Percentiles rank a stretch among this genome's conserved stretches.
Conservation (phyloP, 192 early-diverging fungal genomes). For the Coemansia sp. region DNA sequence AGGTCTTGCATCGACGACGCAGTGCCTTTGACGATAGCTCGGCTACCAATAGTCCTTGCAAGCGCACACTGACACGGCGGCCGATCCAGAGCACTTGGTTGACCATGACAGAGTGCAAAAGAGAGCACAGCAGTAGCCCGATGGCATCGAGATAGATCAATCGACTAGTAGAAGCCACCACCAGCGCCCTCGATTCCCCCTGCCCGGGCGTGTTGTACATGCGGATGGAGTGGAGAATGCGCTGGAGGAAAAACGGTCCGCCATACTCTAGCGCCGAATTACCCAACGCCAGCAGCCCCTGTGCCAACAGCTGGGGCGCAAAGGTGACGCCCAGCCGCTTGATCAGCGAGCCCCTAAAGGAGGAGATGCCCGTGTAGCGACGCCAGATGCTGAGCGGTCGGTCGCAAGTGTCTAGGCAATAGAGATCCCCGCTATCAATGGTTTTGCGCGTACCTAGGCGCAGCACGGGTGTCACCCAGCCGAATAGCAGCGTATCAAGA, state of each 20-base stretch:
- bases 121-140: slow-evolving; percentile 58
- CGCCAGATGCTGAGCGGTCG: slow-evolving; percentile 51
- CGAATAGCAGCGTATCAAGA: slow-evolving; percentile 43
- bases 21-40: slow-evolving; percentile 71
- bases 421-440: slow-evolving; percentile 63
- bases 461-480: slow-evolving; percentile 66
- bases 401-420: slow-evolving; percentile 56
- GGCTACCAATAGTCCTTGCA: slow-evolving; percentile 60
- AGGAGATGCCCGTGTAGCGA: slow-evolving; percentile 8
- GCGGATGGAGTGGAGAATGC: slow-evolving; percentile 58
- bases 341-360: slow-evolving; percentile 19
- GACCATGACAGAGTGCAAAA: slow-evolving; percentile 50
- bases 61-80: slow-evolving; percentile 61
- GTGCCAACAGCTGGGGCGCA: slow-evolving; percentile 41
- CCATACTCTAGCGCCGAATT: slow-evolving; percentile 51
- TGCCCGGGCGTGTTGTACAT: slow-evolving; percentile 19
- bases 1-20: slow-evolving; percentile 56
- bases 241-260: slow-evolving; percentile 60
- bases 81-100: slow-evolving; percentile 71
- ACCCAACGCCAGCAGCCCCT: slow-evolving; percentile 42
- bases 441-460: slow-evolving; percentile 54
- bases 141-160: slow-evolving; percentile 57
- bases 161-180: neutral
- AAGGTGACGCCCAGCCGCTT: slow-evolving; percentile 45
- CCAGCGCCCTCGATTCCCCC: neutral